These are phyloP conservation scores for Pseudocohnilembus persalinus DNA, from an alignment of 169 alveolate species.

Conservation along the genomic window DNA sequence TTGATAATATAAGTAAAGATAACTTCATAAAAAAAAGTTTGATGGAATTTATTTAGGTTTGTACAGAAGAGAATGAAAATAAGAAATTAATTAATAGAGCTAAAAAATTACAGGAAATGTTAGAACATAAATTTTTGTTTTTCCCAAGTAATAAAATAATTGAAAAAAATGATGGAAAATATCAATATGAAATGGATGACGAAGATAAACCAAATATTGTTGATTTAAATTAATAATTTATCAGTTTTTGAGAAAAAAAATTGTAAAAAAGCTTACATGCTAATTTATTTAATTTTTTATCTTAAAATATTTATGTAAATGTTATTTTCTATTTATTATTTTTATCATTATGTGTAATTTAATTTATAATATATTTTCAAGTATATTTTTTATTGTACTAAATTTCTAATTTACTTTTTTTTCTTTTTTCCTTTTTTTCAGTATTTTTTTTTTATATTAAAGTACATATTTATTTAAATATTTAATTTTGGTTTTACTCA, in stretches of 20 bases:
- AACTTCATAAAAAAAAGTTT: conserved; percentile 27
- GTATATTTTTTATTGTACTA: too few species aligned
- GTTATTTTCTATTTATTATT: too few species aligned
- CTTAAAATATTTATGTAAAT: too few species aligned
- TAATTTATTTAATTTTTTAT: too few species aligned
- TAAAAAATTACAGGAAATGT: conserved; percentile 6
- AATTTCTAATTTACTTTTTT: too few species aligned
- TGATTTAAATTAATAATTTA: conserved; percentile 16
- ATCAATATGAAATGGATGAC: neutral
- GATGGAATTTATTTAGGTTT: conserved; percentile 22
- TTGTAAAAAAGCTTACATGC: too few species aligned
- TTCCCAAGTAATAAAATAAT: conserved; percentile 3
- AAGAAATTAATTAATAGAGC: conserved; percentile 28
- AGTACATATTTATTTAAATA: too few species aligned
- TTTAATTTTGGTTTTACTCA: too few species aligned
- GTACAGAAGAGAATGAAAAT: neutral
- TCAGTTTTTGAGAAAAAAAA: conserved; percentile 9
- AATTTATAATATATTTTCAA: neutral
- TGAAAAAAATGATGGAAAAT: conserved; percentile 20
- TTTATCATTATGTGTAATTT: neutral
- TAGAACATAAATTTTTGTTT: conserved; percentile 23
- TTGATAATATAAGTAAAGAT: conserved; percentile 28
- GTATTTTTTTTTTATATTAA: too few species aligned
- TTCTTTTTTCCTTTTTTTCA: too few species aligned
- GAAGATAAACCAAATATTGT: conserved; percentile 19